Percentiles rank a stretch among this genome's conserved stretches.
phyloP scores from a whole-genome alignment of 441 rosid genomes.

The Eruca vesicaria region DNA sequence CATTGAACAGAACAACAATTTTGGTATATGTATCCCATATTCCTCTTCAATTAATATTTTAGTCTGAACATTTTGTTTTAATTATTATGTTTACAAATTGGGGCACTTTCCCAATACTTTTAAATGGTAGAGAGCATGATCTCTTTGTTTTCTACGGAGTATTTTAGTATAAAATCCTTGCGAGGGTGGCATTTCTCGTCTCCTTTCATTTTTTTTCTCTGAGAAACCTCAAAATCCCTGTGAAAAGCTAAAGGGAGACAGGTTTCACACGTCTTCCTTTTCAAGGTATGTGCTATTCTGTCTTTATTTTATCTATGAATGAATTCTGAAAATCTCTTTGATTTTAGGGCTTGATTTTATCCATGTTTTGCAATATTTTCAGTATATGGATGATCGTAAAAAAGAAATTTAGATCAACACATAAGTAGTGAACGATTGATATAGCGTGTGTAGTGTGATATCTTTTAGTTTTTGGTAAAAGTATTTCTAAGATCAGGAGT shows the following conservation, averaged over 20 bases:
- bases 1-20: slow-evolving; percentile 5
- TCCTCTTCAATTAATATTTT: neutral
- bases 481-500: neutral
- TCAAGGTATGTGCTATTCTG: slow-evolving; percentile 25
- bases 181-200: slow-evolving; percentile 15
- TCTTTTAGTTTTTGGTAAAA: neutral
- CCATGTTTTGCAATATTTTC: neutral
- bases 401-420: slow-evolving; percentile 2
- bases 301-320: neutral
- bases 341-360: neutral
- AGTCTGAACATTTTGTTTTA: neutral
- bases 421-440: neutral
- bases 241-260: neutral
- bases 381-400: neutral
- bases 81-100: neutral
- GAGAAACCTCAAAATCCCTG: slow-evolving; percentile 9
- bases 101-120: slow-evolving; percentile 9
- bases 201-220: slow-evolving; percentile 19
- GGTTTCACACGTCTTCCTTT: neutral
- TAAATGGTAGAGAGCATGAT: slow-evolving; percentile 25
- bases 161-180: slow-evolving; percentile 2
- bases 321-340: too few relatives aligned
- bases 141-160: slow-evolving; percentile 4
- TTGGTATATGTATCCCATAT: slow-evolving; percentile 2
- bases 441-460: neutral